Conservation (phyloP, 805 yeast species). For the Komagataella mondaviorum region DNA sequence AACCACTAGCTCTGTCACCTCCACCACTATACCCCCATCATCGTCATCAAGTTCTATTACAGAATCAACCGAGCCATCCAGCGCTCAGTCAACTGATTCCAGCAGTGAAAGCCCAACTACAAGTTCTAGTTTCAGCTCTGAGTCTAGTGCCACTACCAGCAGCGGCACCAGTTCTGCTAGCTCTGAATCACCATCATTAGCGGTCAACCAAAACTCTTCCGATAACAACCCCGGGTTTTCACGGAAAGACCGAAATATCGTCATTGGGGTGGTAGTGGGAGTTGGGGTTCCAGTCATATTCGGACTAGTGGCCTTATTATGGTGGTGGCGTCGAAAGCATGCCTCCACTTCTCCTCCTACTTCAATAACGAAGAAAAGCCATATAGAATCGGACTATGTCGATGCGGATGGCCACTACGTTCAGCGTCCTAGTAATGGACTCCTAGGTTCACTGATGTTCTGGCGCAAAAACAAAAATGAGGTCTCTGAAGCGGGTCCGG, state of each 20-base stretch:
- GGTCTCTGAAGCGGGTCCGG: not conserved
- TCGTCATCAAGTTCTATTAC: not conserved
- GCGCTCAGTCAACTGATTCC: constrained; percentile 1
- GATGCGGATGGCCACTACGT: constrained; percentile 2
- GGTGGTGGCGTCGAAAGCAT: constrained; percentile 1
- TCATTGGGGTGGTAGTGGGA: constrained; percentile 61
- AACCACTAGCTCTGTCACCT: not conserved
- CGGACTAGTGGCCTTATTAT: constrained; percentile 17
- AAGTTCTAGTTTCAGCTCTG: constrained; percentile 1
- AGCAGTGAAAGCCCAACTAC: constrained; percentile 4
- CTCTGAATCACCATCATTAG: constrained; percentile 16
- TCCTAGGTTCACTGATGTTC: not conserved
- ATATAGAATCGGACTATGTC: constrained; percentile 1
- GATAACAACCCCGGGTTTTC: constrained; percentile 27
- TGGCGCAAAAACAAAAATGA: not conserved
- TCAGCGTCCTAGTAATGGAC: constrained; percentile 5
- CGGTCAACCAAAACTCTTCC: constrained; percentile 7
- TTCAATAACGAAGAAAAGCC: not conserved
- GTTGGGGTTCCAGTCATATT: constrained; percentile 52
- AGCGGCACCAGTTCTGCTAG: constrained; percentile 9
- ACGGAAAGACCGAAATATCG: constrained; percentile 33
- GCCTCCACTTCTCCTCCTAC: constrained; percentile 11
- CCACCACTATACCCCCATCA: not conserved
- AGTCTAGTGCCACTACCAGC: constrained; percentile 1
- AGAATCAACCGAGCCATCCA: constrained; percentile 1